Evolutionary conservation across 371 early-diverging fungal genomes (phyloP).

Genomic region (Actinomucor elegans): DNA sequence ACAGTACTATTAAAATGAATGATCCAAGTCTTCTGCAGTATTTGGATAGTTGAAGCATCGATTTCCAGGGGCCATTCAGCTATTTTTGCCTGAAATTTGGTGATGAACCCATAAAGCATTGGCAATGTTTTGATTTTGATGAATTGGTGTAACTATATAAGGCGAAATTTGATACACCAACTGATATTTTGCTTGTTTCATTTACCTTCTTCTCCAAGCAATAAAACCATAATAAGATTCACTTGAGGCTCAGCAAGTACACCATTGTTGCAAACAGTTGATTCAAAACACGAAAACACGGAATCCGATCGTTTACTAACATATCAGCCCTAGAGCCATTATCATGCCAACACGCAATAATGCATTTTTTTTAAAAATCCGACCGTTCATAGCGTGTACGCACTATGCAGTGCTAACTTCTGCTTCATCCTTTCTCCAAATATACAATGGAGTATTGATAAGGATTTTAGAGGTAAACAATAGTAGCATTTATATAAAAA

Average conservation of each 20-base stretch:
- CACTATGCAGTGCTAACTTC: no score
- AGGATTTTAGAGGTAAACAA: no score
- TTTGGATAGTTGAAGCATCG: slow-evolving; percentile 1
- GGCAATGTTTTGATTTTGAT: slow-evolving; percentile 8
- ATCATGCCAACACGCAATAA: no score
- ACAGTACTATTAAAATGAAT: slow-evolving; percentile 9
- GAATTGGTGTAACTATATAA: slow-evolving; percentile 13
- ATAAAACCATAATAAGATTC: not conserved
- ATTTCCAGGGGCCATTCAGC: slow-evolving; percentile 9
- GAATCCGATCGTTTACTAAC: no score
- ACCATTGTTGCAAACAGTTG: no score
- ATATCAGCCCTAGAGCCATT: no score
- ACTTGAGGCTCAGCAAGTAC: not conserved
- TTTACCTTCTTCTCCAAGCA: slow-evolving; percentile 15
- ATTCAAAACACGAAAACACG: no score
- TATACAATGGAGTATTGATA: no score
- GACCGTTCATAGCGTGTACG: no score
- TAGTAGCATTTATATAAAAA: no score
- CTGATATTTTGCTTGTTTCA: slow-evolving; percentile 10
- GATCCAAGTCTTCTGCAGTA: slow-evolving; percentile 7
- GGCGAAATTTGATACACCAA: slow-evolving; percentile 8
- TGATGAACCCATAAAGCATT: slow-evolving; percentile 4
- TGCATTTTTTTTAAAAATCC: no score
- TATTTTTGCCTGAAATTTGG: slow-evolving; percentile 6
- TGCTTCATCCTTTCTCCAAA: no score